Evolutionary conservation across 371 early-diverging fungal species (phyloP).

Genomic region (Cokeromyces recurvatus): DNA sequence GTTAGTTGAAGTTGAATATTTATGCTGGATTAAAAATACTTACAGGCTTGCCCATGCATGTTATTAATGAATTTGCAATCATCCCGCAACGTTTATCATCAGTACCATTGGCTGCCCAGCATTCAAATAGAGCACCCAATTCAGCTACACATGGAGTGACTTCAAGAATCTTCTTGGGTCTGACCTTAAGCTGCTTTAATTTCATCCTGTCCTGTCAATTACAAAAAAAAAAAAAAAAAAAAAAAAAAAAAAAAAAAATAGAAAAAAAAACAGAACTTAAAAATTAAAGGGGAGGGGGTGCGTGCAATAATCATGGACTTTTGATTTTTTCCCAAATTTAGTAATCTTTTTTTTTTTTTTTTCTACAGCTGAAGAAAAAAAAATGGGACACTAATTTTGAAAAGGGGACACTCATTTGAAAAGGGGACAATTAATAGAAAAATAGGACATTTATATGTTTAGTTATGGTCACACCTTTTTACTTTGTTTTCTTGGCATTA

Average conservation of each 20-base stretch:
- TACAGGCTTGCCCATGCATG: constrained; percentile 63
- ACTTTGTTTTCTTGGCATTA: no score
- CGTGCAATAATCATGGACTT: no score
- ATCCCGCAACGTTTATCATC: constrained; percentile 56
- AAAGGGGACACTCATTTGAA: no score
- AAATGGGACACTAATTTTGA: no score
- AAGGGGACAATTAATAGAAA: no score
- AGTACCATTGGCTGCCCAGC: constrained; percentile 55
- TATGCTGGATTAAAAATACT: constrained; percentile 12
- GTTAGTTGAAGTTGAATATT: no score
- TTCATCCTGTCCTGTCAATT: constrained; percentile 35
- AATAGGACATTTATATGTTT: no score
- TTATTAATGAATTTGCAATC: constrained; percentile 52
- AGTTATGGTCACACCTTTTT: no score
- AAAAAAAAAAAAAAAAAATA: constrained; percentile 9
- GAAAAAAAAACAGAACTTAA: constrained; percentile 5
- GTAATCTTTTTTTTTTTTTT: no score
- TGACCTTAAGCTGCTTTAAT: constrained; percentile 62
- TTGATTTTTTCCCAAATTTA: no score
- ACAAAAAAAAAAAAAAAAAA: constrained; percentile 1
- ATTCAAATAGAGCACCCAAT: constrained; percentile 65
- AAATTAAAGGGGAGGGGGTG: neutral
- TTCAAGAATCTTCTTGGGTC: constrained; percentile 60
- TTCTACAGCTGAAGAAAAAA: no score
- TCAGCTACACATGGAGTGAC: constrained; percentile 61